These are phyloP conservation scores for Astrothelium subdiscretum DNA, from an alignment of 495 filamentous ascomycete species.

Conservation along the genomic window DNA sequence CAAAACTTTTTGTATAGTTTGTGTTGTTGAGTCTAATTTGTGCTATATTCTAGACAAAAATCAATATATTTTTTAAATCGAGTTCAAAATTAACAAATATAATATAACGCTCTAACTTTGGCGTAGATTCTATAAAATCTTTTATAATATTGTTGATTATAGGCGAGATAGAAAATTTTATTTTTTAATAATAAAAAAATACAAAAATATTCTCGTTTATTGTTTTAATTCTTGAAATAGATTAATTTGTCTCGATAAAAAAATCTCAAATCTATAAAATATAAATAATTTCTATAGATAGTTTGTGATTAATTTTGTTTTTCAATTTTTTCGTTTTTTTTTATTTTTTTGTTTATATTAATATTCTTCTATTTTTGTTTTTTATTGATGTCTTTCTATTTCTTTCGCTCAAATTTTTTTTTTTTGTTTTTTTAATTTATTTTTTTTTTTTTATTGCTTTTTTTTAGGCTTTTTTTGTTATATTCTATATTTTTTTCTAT, in stretches of 20 bases:
- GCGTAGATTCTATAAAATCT: neutral
- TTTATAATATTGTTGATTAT: neutral
- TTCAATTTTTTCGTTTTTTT: no score
- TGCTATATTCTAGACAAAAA: neutral
- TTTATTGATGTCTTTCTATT: neutral
- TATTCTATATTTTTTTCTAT: neutral
- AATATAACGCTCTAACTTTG: neutral
- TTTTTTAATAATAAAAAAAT: neutral
- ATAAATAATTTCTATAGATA: no score
- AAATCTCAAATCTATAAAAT: neutral
- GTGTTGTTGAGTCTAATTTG: neutral
- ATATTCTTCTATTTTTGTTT: neutral
- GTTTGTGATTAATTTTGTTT: no score
- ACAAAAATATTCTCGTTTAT: neutral
- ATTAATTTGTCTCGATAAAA: neutral
- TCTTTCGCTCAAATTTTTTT: no score
- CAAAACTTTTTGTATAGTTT: neutral
- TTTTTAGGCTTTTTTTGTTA: neutral
- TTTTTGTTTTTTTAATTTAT: no score
- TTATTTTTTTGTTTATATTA: no score
- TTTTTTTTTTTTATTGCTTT: neutral
- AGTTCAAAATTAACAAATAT: neutral
- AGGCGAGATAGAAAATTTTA: neutral
- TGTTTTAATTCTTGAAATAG: neutral
- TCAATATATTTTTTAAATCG: constrained; percentile 3